A percentile compares a stretch with the other conserved stretches of the same genome.
Evolutionary conservation across 805 yeast species (phyloP).

Genomic region (Gaillardinia entomophila): DNA sequence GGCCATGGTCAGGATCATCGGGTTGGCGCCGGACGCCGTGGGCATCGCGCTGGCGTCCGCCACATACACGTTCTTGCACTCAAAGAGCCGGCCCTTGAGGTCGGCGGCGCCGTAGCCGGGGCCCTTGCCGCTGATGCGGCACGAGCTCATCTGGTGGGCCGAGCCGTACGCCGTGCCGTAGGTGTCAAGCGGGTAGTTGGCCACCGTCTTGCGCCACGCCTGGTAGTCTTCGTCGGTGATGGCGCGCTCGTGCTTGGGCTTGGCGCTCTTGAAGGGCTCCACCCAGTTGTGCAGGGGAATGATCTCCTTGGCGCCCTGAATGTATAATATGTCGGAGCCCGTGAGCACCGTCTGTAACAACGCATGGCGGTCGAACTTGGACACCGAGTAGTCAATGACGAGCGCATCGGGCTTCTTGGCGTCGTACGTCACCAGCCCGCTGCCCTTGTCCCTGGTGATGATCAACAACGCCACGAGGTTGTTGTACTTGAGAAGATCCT

Average conservation of each 20-base stretch:
- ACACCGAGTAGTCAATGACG: constrained; percentile 33
- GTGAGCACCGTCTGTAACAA: constrained; percentile 30
- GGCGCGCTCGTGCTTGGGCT: constrained; percentile 31
- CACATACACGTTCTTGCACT: constrained; percentile 42
- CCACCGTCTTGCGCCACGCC: constrained; percentile 25
- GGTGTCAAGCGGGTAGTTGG: constrained; percentile 18
- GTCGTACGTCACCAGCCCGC: constrained; percentile 34
- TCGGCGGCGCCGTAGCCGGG: constrained; percentile 41
- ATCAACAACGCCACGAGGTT: constrained; percentile 34
- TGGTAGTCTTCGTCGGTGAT: constrained; percentile 40
- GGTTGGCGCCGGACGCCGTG: constrained; percentile 49
- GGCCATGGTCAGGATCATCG: constrained; percentile 47
- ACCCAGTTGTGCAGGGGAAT: constrained; percentile 25
- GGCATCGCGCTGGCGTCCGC: constrained; percentile 49
- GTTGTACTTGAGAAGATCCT: constrained; percentile 29
- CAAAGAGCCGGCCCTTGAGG: constrained; percentile 39
- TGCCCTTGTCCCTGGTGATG: constrained; percentile 41
- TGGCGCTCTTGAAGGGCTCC: constrained; percentile 31
- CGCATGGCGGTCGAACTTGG: constrained; percentile 36
- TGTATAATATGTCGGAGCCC: constrained; percentile 41
- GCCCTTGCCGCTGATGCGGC: constrained; percentile 46
- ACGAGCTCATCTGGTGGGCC: constrained; percentile 51
- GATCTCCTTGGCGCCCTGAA: constrained; percentile 45
- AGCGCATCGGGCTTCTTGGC: constrained; percentile 25
- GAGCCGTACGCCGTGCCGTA: constrained; percentile 34